phyloP scores from a whole-genome alignment of 2,329 filamentous ascomycete species.

The Cordyceps fumosorosea region DNA sequence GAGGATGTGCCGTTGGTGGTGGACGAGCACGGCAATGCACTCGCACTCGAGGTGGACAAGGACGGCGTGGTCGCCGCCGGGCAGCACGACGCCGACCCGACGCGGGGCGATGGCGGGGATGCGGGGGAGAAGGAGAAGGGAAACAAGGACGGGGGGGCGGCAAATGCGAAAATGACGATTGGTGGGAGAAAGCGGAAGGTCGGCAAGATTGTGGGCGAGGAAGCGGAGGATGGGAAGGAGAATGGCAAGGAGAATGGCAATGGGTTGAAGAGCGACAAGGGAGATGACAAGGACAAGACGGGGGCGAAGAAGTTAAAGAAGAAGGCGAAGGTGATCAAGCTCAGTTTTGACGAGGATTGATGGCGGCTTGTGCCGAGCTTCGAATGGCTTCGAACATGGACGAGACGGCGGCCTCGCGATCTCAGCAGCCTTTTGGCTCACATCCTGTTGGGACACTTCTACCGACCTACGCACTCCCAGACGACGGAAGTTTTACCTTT shows the following conservation, averaged over 20 bases:
- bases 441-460: too few species aligned
- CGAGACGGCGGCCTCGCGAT: neutral
- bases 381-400: too few species aligned
- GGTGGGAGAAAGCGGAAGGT: slow-evolving; percentile 49
- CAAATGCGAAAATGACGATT: slow-evolving; percentile 24
- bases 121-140: slow-evolving; percentile 21
- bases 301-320: slow-evolving; percentile 37
- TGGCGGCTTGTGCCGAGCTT: slow-evolving; percentile 19
- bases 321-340: slow-evolving; percentile 57
- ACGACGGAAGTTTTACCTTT: too few species aligned
- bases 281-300: slow-evolving; percentile 18
- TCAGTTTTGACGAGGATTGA: slow-evolving; percentile 57
- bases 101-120: slow-evolving; percentile 17
- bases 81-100: slow-evolving; percentile 12
- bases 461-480: neutral
- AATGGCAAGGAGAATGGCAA: slow-evolving; percentile 19
- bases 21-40: slow-evolving; percentile 63
- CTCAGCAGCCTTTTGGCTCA: too few species aligned
- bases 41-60: slow-evolving; percentile 39
- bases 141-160: slow-evolving; percentile 20
- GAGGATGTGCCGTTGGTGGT: slow-evolving; percentile 73
- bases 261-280: slow-evolving; percentile 15
- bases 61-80: slow-evolving; percentile 35
- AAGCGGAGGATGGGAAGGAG: slow-evolving; percentile 17
- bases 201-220: slow-evolving; percentile 41